These are phyloP conservation scores for Globisporangium canariense DNA, from an alignment of 352 stramenopile genomes.

Conservation along the genomic window DNA sequence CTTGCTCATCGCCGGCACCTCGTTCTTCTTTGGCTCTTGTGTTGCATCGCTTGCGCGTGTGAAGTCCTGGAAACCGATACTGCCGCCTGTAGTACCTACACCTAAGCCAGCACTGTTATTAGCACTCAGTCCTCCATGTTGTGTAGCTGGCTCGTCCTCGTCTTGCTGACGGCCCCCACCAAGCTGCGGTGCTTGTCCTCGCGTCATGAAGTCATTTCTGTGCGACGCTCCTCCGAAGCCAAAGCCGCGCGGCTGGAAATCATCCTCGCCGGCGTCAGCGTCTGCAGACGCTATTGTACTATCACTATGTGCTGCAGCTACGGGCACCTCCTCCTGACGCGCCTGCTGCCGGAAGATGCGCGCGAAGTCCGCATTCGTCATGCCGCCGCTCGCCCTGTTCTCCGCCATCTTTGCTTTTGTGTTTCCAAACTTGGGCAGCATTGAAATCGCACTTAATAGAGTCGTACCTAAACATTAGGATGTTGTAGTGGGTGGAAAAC, in stretches of 20 bases:
- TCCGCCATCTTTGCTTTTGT: neutral
- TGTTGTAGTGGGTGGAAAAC: too few species aligned
- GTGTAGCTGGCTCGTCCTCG: neutral
- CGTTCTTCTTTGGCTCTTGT: slow-evolving; percentile 19
- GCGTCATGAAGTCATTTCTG: slow-evolving; percentile 7
- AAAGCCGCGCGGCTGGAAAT: slow-evolving; percentile 6
- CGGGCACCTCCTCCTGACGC: slow-evolving; percentile 14
- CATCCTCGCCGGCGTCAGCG: slow-evolving; percentile 12
- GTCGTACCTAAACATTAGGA: too few species aligned
- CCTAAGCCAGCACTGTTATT: neutral
- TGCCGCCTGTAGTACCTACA: too few species aligned
- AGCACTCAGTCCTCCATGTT: neutral
- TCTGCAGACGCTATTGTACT: neutral
- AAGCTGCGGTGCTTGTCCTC: neutral
- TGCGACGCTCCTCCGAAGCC: slow-evolving; percentile 8
- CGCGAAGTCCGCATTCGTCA: slow-evolving; percentile 81
- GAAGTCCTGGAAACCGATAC: slow-evolving; percentile 6
- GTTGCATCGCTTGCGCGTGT: neutral
- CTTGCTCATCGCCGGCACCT: slow-evolving; percentile 8
- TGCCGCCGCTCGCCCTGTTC: slow-evolving; percentile 9
- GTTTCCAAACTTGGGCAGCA: neutral
- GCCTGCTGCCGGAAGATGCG: slow-evolving; percentile 59
- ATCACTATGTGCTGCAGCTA: neutral
- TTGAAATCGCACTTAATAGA: too few species aligned
- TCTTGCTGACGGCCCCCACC: neutral